These are phyloP conservation scores for Phoma sp. DNA, from an alignment of 2,329 filamentous ascomycete species.

Conservation along the genomic window DNA sequence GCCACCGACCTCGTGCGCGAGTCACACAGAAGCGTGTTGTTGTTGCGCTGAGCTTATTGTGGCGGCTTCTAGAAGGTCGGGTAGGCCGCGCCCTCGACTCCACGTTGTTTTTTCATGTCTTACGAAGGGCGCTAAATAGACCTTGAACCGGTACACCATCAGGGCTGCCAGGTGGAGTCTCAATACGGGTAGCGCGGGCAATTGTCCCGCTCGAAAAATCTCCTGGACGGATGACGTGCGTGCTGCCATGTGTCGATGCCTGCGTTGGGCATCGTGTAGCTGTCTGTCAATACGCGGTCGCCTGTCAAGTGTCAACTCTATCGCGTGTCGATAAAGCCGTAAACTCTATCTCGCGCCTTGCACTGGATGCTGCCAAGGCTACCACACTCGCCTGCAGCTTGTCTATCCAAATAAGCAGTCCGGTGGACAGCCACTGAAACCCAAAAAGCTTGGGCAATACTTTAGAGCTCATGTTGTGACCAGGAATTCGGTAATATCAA, in stretches of 20 bases:
- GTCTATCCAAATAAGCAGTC: slow-evolving; percentile 22
- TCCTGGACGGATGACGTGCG: slow-evolving; percentile 39
- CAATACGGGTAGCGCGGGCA: slow-evolving; percentile 27
- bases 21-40: slow-evolving; percentile 20
- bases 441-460: slow-evolving; percentile 22
- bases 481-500: neutral
- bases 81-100: slow-evolving; percentile 24
- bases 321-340: slow-evolving; percentile 24
- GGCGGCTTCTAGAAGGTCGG: slow-evolving; percentile 42
- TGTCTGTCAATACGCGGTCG: slow-evolving; percentile 26
- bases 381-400: slow-evolving; percentile 23
- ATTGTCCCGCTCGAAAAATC: slow-evolving; percentile 34
- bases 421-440: slow-evolving; percentile 16
- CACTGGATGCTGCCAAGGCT: neutral
- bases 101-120: slow-evolving; percentile 24
- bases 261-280: slow-evolving; percentile 12
- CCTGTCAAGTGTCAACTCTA: slow-evolving; percentile 37
- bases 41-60: slow-evolving; percentile 21
- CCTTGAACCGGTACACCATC: slow-evolving; percentile 17
- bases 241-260: slow-evolving; percentile 31
- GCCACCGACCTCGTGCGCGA: slow-evolving; percentile 17
- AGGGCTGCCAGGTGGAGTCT: slow-evolving; percentile 17
- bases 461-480: slow-evolving; percentile 19
- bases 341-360: slow-evolving; percentile 18
- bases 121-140: slow-evolving; percentile 26